Conservation (phyloP, 169 alveolate species). For the Eimeria falciformis region DNA sequence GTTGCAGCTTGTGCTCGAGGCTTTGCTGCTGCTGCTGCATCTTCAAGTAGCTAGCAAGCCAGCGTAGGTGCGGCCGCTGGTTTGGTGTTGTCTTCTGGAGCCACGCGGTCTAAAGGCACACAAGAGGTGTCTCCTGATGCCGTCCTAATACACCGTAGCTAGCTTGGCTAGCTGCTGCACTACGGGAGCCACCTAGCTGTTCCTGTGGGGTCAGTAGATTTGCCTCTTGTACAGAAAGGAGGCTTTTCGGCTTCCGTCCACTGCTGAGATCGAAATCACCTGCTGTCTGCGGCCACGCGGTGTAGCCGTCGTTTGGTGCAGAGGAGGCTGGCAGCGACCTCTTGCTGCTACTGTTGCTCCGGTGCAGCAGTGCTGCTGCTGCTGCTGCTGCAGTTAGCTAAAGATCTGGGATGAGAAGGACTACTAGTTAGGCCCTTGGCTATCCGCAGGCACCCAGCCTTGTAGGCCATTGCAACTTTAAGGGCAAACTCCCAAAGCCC, state of each 20-base stretch:
- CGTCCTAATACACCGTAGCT: too few relatives aligned
- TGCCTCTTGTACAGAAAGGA: neutral
- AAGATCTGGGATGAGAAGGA: neutral
- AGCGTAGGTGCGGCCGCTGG: neutral
- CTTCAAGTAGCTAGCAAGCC: neutral
- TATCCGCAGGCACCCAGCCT: constrained; percentile 64
- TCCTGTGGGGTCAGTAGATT: neutral
- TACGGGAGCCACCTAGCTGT: too few relatives aligned
- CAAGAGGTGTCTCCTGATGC: too few relatives aligned
- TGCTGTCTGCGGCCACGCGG: neutral
- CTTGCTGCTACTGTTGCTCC: neutral
- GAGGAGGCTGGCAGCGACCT: neutral
- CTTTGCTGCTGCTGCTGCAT: constrained; percentile 32
- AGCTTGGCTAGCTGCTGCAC: too few relatives aligned
- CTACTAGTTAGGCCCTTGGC: constrained; percentile 9
- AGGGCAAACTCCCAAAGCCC: constrained; percentile 74
- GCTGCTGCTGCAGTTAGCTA: neutral
- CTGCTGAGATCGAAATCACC: neutral
- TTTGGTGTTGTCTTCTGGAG: neutral
- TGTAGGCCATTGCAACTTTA: constrained; percentile 74
- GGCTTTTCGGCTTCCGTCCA: neutral
- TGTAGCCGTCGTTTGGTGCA: neutral
- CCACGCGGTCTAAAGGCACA: too few relatives aligned
- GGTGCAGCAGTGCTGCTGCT: neutral
- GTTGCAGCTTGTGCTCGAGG: too few relatives aligned